Percentiles rank a stretch among this genome's conserved stretches.
These are phyloP conservation scores for Aureobasidium sp. DNA, from an alignment of 2,329 filamentous ascomycete genomes.

Conservation along the genomic window DNA sequence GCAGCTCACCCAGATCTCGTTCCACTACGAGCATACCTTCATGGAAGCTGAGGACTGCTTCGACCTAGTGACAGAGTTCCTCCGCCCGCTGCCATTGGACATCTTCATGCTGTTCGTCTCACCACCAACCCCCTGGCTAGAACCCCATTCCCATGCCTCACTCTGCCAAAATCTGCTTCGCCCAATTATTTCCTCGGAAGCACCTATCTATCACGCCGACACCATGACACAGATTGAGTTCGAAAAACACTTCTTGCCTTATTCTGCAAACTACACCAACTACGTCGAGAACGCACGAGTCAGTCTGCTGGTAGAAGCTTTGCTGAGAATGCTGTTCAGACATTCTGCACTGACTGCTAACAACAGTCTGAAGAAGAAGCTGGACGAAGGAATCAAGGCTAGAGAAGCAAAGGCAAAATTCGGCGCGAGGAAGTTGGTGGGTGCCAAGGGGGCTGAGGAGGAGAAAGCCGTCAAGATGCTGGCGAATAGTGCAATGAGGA, in stretches of 20 bases:
- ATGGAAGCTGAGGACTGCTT: constrained; percentile 52
- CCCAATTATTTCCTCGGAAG: constrained; percentile 41
- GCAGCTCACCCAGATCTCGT: constrained; percentile 5
- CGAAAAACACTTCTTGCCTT: constrained; percentile 57
- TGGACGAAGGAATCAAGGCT: constrained; percentile 47
- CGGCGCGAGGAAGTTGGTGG: constrained; percentile 40
- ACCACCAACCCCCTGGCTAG: constrained; percentile 35
- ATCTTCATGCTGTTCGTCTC: constrained; percentile 52
- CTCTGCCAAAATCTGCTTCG: constrained; percentile 49
- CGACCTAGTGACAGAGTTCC: constrained; percentile 49
- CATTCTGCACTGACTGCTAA: constrained; percentile 28
- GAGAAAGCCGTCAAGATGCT: constrained; percentile 31
- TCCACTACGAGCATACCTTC: constrained; percentile 28
- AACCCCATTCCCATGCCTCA: constrained; percentile 38
- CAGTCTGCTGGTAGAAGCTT: constrained; percentile 59
- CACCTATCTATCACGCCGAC: constrained; percentile 33
- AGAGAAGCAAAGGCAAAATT: constrained; percentile 41
- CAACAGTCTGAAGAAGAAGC: constrained; percentile 36
- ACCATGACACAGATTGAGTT: constrained; percentile 46
- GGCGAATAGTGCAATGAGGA: constrained; percentile 29
- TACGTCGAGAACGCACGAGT: constrained; percentile 66
- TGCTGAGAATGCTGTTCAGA: constrained; percentile 49
- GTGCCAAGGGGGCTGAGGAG: constrained; percentile 29
- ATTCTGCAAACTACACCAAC: constrained; percentile 54
- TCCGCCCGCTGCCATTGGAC: constrained; percentile 53